Base-by-base conservation (phyloP, 768 basidiomycete species). In the Galerina marginata region DNA sequence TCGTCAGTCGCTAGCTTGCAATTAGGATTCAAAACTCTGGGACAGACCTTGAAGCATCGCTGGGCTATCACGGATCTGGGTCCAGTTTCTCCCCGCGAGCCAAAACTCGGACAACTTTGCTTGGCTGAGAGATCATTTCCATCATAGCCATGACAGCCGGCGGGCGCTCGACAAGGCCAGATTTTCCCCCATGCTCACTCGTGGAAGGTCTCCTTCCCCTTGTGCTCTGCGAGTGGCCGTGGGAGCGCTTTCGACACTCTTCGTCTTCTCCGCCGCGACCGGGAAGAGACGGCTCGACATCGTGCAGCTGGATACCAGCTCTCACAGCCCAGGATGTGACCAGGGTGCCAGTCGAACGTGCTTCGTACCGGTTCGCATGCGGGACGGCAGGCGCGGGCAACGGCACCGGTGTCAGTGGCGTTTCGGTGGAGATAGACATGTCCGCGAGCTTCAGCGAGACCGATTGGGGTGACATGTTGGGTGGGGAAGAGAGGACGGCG, bases 1-100 rank as follows among this genome's bases (percentile, higher is more conserved):
- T 2, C 29, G 37, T 53, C 40, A 53, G 51, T 23, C 25, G 25
- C 44, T 14, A 25, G 33, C 16, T 12, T 46, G 16, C n/a, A 37
- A 44, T 3, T 33, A 23, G 40, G 20, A 23, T 46, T 7, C 54
- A 33, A 9, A 12, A 36, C 6, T 20, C 20, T 20, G 20, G 26
- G 26, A 60, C 59, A 23, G 29, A 53, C 56, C 37, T 36, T 54
- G 15, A 29, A 29, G 9, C 38, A 23, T 12, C 10, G 2, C 5
- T 43, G 29, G 25, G 12, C n/a, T 39, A 59, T 66, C 65, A 66
- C 65, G 65, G 65, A 55, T 66, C 65, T 23, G 72, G 70, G 44
- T 94, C 91, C 54, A 94, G 74, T 73, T 93, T 92, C 81, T 94
- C 92, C 36, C 92, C 92, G 11, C 92, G 85, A 1, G 92, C 90